Percentiles rank a stretch among this genome's conserved stretches.
phyloP scores from a whole-genome alignment of 2,329 filamentous ascomycete genomes.

The Macrophomina phaseolina region DNA sequence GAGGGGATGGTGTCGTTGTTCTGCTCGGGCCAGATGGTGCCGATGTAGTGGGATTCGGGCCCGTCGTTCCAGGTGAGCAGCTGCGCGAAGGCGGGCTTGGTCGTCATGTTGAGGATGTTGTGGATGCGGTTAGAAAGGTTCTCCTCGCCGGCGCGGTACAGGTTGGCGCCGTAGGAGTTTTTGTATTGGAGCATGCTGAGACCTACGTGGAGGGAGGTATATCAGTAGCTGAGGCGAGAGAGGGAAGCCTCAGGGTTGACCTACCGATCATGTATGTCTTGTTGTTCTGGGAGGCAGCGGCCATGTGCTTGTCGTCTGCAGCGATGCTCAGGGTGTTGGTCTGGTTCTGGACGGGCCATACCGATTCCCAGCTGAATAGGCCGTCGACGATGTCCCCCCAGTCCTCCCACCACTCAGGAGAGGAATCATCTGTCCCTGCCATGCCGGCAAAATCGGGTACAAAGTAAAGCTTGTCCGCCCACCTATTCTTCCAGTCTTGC shows the following conservation, averaged over 20 bases:
- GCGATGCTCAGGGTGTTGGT: conserved; percentile 29
- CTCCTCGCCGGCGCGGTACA: conserved; percentile 43
- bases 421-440: conserved; percentile 38
- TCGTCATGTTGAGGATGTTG: conserved; percentile 41
- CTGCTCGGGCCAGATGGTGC: conserved; percentile 41
- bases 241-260: neutral
- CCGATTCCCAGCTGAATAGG: conserved; percentile 47
- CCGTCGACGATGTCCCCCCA: conserved; percentile 44
- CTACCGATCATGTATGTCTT: conserved; percentile 45
- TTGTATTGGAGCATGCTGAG: conserved; percentile 39
- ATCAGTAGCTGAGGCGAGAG: too few species aligned
- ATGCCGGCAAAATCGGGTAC: conserved; percentile 39
- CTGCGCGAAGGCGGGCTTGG: conserved; percentile 40
- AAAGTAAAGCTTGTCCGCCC: conserved; percentile 35
- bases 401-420: conserved; percentile 37
- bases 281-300: conserved; percentile 31
- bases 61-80: conserved; percentile 47
- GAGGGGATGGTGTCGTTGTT: conserved; percentile 31
- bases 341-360: conserved; percentile 38
- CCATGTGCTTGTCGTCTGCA: conserved; percentile 34
- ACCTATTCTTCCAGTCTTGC: neutral
- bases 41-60: conserved; percentile 47
- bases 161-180: conserved; percentile 38
- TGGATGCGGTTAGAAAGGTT: conserved; percentile 45
- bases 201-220: neutral